Base-by-base conservation (phyloP, 108 stramenopile species). In the Fistulifera solaris region DNA sequence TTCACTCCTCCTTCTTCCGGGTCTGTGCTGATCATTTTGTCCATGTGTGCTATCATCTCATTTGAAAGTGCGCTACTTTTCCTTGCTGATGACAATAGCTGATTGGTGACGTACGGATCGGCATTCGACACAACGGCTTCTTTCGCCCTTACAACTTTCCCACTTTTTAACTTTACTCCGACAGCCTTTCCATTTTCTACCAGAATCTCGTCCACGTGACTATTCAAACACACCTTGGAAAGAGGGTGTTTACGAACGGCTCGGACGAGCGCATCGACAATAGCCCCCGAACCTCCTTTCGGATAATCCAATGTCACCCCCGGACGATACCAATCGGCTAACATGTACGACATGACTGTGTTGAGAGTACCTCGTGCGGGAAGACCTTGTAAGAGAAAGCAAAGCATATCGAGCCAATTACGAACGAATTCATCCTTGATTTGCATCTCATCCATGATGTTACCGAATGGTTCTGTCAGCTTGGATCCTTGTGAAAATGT, bases 261-360 rank as follows among this genome's bases (percentile, higher is more conserved):
- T 13, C 94, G 66, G 0, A 84, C 93, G 38, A 96, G 71, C 23
- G 95, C 93, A 26, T 80, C 82, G 0, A 89, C 88, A 60, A 96
- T 73, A 38, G 70, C 83, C 25, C 83, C 87, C 47, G 70, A 72
- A 16, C 94, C 94, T 46, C 94, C 94, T 61, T 66, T 77, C 14
- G 94, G 94, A 65, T 92, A 96, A 60, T 96, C 94, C 62, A 96
- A 62, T 2, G 84, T 84, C 0, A 88, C 93, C 45, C 87, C 87
- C 27, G 85, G 83, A 22, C 75, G 68, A 68, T 91, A 92, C 68
- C 89, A 88, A 54, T 96, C 94, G 28, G 83, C 86, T 12, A 96
- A 58, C 95, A 96, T 96, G 73, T 93, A 94, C 13, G 87, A 85
- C 78, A 89, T 96, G 8, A 94, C 91, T 0, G 93, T 91, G 61